A percentile compares a stretch with the other conserved stretches of the same genome.
These are phyloP conservation scores for Clarireedia monteithiana DNA, from an alignment of 2,329 filamentous ascomycete species.

Conservation along the genomic window DNA sequence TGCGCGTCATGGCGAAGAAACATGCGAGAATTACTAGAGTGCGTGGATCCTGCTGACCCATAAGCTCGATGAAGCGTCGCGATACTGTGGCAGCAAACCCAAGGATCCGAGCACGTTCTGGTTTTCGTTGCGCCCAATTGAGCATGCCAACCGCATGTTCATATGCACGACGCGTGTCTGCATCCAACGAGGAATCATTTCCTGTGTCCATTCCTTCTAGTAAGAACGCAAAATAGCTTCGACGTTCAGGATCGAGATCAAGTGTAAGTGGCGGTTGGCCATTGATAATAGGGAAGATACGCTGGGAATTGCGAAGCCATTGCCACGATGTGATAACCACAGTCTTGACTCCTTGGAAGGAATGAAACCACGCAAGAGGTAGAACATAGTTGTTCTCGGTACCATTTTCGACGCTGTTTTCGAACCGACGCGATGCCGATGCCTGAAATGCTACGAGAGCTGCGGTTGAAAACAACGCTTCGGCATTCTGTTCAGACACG, in stretches of 20 bases:
- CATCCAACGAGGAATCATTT: constrained; percentile 19
- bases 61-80: constrained; percentile 50
- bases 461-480: constrained; percentile 54
- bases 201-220: constrained; percentile 51
- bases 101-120: constrained; percentile 49
- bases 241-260: constrained; percentile 44
- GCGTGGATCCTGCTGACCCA: constrained; percentile 45
- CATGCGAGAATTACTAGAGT: constrained; percentile 25
- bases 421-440: constrained; percentile 54
- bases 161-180: constrained; percentile 46
- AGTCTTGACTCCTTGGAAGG: constrained; percentile 60
- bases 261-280: constrained; percentile 55
- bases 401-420: constrained; percentile 41
- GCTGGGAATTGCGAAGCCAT: constrained; percentile 50
- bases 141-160: constrained; percentile 57
- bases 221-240: constrained; percentile 54
- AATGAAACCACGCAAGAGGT: constrained; percentile 59
- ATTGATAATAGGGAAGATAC: constrained; percentile 54
- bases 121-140: constrained; percentile 57
- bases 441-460: constrained; percentile 61
- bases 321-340: constrained; percentile 57
- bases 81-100: constrained; percentile 59
- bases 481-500: constrained; percentile 51
- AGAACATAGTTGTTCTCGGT: constrained; percentile 43
- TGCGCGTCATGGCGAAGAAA: constrained; percentile 27